Conservation (phyloP, 2,329 filamentous ascomycete species). For the Zymoseptoria tritici region DNA sequence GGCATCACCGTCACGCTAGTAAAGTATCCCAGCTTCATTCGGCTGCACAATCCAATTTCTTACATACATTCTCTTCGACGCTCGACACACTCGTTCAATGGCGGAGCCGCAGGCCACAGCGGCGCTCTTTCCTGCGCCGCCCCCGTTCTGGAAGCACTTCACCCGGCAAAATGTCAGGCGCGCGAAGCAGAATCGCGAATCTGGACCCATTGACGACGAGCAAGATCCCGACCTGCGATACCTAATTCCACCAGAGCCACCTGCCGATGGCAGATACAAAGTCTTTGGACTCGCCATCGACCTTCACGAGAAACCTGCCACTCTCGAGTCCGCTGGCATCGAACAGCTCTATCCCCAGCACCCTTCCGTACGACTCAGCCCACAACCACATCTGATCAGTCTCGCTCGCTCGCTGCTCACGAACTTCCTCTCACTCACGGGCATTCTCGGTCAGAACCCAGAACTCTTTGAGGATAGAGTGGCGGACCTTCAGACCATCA, state of each 20-base stretch:
- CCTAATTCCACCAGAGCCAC: slow-evolving; percentile 70
- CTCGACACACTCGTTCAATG: slow-evolving; percentile 40
- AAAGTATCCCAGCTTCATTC: neutral
- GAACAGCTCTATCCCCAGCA: slow-evolving; percentile 57
- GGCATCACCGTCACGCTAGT: neutral
- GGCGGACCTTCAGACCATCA: slow-evolving; percentile 68
- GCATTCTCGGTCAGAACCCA: slow-evolving; percentile 61
- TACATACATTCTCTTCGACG: neutral
- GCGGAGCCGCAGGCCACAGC: slow-evolving; percentile 44
- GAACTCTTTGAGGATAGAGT: slow-evolving; percentile 61
- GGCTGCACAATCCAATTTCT: neutral
- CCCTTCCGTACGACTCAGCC: slow-evolving; percentile 35
- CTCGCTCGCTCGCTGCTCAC: slow-evolving; percentile 78
- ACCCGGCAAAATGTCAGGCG: slow-evolving; percentile 64
- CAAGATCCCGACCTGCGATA: slow-evolving; percentile 56
- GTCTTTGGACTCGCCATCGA: slow-evolving; percentile 64
- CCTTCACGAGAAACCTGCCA: slow-evolving; percentile 54
- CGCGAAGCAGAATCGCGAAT: slow-evolving; percentile 33
- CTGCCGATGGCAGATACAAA: slow-evolving; percentile 63
- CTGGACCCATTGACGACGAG: slow-evolving; percentile 7
- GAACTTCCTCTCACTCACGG: slow-evolving; percentile 79
- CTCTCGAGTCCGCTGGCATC: slow-evolving; percentile 63
- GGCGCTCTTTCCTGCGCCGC: slow-evolving; percentile 75
- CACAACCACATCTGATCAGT: slow-evolving; percentile 53
- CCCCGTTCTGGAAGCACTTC: slow-evolving; percentile 84